Base-by-base conservation (phyloP, 75 land plant genomes). In the Selaginella tamariscina region DNA sequence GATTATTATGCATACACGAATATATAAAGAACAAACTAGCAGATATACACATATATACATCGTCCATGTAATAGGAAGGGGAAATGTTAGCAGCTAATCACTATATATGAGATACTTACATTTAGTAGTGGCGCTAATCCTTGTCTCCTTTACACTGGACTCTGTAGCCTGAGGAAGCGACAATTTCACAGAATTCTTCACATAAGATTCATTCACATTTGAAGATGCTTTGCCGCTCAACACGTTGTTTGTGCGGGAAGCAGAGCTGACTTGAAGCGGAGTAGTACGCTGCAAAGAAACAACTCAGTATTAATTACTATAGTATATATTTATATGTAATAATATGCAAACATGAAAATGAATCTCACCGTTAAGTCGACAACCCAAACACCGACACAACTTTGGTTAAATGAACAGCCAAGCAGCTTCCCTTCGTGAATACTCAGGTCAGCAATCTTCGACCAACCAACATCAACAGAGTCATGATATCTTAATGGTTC, bases 371-470 rank as follows among this genome's bases (percentile, higher is more conserved):
- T 72, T 27, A 92, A 77, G 49, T 92, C 97, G 2, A 83, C 97
- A 63, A 88, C 84, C 97, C 97, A 92, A 9, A 92, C 81, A 39
- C 87, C 97, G 56, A 92, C 93, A 78, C 85, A 83, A 77, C 85
- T 84, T 76, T 88, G 89, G 67, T 85, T 81, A 60, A 72, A 84
- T n/a, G 93, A 88, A 66, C 91, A 92, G 5, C 87, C 97, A 68
- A 92, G 85, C 68, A 92, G 86, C 56, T 88, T 88, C 55, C 93
- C 93, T 69, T 92, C 93, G 68, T 88, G 88, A 71, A 92, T 77
- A 72, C 78, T 84, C 30, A 92, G 82, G 72, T 92, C 97, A 32
- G 84, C 81, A 32, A 92, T 68, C 62, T 71, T 81, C 57, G 93
- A 88, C 97, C 97, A 92, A 27, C 97, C 87, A 64, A 86, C 84